These are phyloP conservation scores for Sphagnurus paluster DNA, from an alignment of 1,284 basidiomycete species.

Conservation along the genomic window DNA sequence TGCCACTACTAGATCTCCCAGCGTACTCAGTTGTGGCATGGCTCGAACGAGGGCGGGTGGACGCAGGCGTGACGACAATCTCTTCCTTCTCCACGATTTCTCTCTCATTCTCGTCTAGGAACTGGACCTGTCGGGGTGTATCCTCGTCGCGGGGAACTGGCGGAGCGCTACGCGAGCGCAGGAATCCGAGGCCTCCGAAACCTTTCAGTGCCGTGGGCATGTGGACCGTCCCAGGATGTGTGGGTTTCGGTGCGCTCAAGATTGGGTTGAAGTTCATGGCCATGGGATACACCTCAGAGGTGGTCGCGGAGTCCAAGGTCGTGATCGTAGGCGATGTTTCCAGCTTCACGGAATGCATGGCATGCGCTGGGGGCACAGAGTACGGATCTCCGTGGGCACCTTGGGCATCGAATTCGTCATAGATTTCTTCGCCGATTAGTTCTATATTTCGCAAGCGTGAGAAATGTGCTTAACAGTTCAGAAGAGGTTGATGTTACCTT, in stretches of 20 bases:
- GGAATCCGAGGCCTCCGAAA: conserved; percentile 48
- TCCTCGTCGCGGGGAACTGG: conserved; percentile 31
- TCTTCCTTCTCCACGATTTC: background rate
- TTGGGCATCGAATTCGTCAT: conserved; percentile 82
- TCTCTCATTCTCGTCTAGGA: background rate
- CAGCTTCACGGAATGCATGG: too few relatives aligned
- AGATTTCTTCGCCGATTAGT: conserved; percentile 88
- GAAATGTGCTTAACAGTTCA: background rate
- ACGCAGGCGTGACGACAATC: background rate
- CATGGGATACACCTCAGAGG: conserved; percentile 21
- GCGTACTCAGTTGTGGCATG: too few relatives aligned
- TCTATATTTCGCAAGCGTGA: conserved; percentile 43
- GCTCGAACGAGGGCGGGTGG: too few relatives aligned
- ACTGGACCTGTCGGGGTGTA: background rate
- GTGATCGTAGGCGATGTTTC: too few relatives aligned
- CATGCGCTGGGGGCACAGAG: conserved; percentile 56
- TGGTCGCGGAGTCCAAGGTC: too few relatives aligned
- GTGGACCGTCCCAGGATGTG: conserved; percentile 29
- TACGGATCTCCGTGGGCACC: conserved; percentile 65
- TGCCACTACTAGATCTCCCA: too few relatives aligned
- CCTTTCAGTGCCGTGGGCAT: conserved; percentile 49
- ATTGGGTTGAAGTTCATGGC: conserved; percentile 13
- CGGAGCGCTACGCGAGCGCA: conserved; percentile 61
- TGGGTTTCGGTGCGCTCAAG: conserved; percentile 23
- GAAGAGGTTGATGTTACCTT: conserved; percentile 56